Percentiles rank a stretch among this genome's conserved stretches.
phyloP scores from a whole-genome alignment of 2,329 filamentous ascomycete species.

The Exophiala lecanii-corni region DNA sequence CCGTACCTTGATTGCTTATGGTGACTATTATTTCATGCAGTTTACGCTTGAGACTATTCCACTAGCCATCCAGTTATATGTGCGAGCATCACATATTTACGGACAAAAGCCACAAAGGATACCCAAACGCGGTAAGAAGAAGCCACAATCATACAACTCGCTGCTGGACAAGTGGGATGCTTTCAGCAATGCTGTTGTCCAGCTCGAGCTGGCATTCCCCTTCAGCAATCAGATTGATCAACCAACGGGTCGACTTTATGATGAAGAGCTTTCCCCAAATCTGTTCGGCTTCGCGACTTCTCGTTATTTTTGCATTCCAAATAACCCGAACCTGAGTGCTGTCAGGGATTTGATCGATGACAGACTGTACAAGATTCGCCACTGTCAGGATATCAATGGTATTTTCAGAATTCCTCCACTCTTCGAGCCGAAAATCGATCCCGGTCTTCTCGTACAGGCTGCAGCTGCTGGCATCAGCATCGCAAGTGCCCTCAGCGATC shows the following conservation, averaged over 20 bases:
- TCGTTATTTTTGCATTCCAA: conserved; percentile 30
- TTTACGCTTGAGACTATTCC: conserved; percentile 30
- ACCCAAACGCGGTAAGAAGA: conserved; percentile 7
- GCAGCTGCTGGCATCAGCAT: conserved; percentile 18
- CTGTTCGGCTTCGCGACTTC: conserved; percentile 1
- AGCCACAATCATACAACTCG: conserved; percentile 4
- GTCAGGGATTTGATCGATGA: conserved; percentile 30
- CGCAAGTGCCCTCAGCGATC: conserved; percentile 13
- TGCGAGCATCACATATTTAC: conserved; percentile 28
- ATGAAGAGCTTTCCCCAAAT: background rate
- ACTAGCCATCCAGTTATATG: conserved; percentile 30
- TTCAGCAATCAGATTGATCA: conserved; percentile 21
- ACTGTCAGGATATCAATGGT: conserved; percentile 33
- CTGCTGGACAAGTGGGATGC: conserved; percentile 23
- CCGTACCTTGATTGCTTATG: conserved; percentile 30
- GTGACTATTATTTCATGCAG: conserved; percentile 30
- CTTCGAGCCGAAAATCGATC: conserved; percentile 31
- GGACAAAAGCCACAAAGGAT: conserved; percentile 16
- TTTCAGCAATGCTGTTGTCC: conserved; percentile 26
- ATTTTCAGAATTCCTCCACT: conserved; percentile 21
- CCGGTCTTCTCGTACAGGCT: conserved; percentile 24
- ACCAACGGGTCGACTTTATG: background rate
- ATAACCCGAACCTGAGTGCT: conserved; percentile 26
- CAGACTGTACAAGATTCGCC: conserved; percentile 33
- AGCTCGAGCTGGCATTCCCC: conserved; percentile 19